Evolutionary conservation across 2,329 filamentous ascomycete genomes (phyloP).

Genomic region (Curvularia hawaiiensis): DNA sequence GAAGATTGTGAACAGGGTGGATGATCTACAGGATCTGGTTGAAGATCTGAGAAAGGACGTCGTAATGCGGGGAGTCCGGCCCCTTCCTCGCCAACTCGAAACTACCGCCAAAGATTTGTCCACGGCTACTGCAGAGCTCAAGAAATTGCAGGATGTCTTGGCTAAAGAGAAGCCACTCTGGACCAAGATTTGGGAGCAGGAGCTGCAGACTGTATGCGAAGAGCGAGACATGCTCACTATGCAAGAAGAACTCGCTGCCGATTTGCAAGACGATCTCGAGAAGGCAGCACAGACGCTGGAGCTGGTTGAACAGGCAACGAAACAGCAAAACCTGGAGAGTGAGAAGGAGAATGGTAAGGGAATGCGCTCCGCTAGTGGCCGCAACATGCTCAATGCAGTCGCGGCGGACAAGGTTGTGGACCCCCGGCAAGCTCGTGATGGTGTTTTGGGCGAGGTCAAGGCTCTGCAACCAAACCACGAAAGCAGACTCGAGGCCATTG

Average conservation of each 20-base stretch:
- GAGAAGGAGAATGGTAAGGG: slow-evolving; percentile 57
- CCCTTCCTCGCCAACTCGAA: slow-evolving; percentile 88
- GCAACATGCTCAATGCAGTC: slow-evolving; percentile 41
- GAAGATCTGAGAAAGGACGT: slow-evolving; percentile 98
- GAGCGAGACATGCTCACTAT: slow-evolving; percentile 93
- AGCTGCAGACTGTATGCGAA: slow-evolving; percentile 93
- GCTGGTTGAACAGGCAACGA: slow-evolving; percentile 96
- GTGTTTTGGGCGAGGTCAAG: slow-evolving; percentile 88
- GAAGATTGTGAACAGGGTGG: slow-evolving; percentile 86
- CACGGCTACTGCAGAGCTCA: slow-evolving; percentile 80
- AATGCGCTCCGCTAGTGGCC: slow-evolving; percentile 56
- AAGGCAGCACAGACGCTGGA: slow-evolving; percentile 93
- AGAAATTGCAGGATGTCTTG: slow-evolving; percentile 92
- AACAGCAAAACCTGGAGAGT: slow-evolving; percentile 86
- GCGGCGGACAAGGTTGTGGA: slow-evolving; percentile 61
- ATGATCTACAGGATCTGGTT: slow-evolving; percentile 95
- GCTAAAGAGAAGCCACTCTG: slow-evolving; percentile 91
- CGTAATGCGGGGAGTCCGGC: slow-evolving; percentile 87
- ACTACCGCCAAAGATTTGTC: slow-evolving; percentile 86
- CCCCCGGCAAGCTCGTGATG: slow-evolving; percentile 84
- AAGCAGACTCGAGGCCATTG: slow-evolving; percentile 89
- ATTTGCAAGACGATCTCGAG: slow-evolving; percentile 92
- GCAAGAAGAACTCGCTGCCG: slow-evolving; percentile 92
- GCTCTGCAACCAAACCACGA: slow-evolving; percentile 95
- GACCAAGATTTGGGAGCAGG: slow-evolving; percentile 99